Evolutionary conservation across 163 green algal species (phyloP).

Genomic region (Chlorella variabilis): DNA sequence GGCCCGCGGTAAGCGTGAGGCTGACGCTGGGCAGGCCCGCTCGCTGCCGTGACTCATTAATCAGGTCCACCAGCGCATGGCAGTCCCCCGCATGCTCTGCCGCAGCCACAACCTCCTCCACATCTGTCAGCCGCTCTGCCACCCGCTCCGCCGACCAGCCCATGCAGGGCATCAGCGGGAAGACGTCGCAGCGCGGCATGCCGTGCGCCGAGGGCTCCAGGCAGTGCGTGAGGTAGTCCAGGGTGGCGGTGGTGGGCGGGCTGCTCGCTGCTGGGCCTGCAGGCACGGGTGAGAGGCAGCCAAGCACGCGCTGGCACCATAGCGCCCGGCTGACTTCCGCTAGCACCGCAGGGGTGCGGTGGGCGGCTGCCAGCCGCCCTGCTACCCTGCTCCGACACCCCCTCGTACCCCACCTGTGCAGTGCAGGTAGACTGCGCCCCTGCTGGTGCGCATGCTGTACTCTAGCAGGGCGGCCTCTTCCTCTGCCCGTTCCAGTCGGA

Average conservation of each 20-base stretch:
- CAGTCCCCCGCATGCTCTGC: conserved; percentile 15
- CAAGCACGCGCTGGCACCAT: background rate
- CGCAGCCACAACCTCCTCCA: conserved; percentile 33
- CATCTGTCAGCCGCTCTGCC: conserved; percentile 11
- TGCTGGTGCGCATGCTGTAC: conserved; percentile 5
- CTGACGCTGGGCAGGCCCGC: conserved; percentile 17
- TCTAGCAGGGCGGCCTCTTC: conserved; percentile 22
- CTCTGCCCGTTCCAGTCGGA: conserved; percentile 14
- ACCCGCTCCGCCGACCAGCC: conserved; percentile 31
- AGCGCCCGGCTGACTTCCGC: conserved; percentile 1
- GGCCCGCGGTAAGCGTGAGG: conserved; percentile 23
- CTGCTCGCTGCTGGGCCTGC: conserved; percentile 15
- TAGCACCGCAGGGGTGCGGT: background rate
- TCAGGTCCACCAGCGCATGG: conserved; percentile 6
- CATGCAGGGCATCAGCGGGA: conserved; percentile 46
- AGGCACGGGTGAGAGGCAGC: background rate
- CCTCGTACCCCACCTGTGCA: background rate
- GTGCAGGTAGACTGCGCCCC: conserved; percentile 10
- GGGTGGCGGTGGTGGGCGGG: conserved; percentile 13
- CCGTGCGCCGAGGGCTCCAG: conserved; percentile 34
- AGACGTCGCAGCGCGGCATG: conserved; percentile 39
- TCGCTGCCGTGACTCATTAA: conserved; percentile 12
- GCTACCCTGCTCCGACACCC: background rate
- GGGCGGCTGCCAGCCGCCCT: background rate
- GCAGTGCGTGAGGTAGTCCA: conserved; percentile 30